These are phyloP conservation scores for Pogostemon cablin DNA, from an alignment of 257 asterid genomes.

Conservation along the genomic window DNA sequence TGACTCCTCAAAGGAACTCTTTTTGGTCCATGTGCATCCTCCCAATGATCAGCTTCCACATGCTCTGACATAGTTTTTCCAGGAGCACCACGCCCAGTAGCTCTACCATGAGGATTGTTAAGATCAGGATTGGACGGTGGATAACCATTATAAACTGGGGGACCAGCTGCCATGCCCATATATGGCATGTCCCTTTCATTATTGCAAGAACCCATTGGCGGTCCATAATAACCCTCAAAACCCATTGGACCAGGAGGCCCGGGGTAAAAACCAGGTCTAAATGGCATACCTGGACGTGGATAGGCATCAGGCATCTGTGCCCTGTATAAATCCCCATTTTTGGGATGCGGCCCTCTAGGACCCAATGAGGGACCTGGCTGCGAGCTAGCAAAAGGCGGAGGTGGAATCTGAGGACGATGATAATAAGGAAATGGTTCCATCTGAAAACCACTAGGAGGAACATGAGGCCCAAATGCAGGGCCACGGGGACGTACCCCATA, in stretches of 20 bases:
- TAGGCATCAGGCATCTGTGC: conserved; percentile 76
- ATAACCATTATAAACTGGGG: conserved; percentile 64
- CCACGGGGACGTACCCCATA: conserved; percentile 81
- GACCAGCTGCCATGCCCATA: conserved; percentile 66
- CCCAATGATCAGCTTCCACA: conserved; percentile 50
- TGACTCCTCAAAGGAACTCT: conserved; percentile 53
- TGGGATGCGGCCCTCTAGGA: conserved; percentile 85
- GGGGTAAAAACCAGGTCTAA: conserved; percentile 84
- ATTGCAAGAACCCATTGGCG: conserved; percentile 77
- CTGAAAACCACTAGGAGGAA: conserved; percentile 77
- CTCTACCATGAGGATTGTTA: conserved; percentile 56
- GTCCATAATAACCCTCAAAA: conserved; percentile 87
- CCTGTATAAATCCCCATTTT: conserved; percentile 78
- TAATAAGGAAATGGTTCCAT: conserved; percentile 80
- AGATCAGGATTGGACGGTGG: conserved; percentile 61
- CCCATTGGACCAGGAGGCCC: conserved; percentile 64
- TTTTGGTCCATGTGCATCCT: conserved; percentile 51
- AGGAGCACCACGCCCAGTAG: conserved; percentile 49
- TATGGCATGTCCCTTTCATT: conserved; percentile 70
- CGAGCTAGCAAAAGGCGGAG: conserved; percentile 63
- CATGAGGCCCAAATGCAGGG: conserved; percentile 75
- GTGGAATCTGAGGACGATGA: conserved; percentile 77
- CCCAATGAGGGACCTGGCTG: conserved; percentile 67
- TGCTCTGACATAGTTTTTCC: conserved; percentile 51
- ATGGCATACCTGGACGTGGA: conserved; percentile 77